Conservation (phyloP, 495 filamentous ascomycete genomes). For the Xylona heveae region DNA sequence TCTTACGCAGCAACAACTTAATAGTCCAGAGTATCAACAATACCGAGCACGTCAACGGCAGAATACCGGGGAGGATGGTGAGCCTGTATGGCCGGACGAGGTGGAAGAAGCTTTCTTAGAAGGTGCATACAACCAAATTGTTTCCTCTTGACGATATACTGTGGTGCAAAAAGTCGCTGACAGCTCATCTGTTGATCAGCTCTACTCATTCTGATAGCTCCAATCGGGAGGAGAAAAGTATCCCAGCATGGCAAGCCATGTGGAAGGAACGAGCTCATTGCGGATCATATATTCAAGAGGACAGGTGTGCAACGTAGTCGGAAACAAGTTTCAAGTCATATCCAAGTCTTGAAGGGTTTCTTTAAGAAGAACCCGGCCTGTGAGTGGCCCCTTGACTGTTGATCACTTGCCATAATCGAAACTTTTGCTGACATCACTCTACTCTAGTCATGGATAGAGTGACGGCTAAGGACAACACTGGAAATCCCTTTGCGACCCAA, state of each 20-base stretch:
- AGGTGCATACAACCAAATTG: slow-evolving; percentile 30
- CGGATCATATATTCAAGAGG: slow-evolving; percentile 50
- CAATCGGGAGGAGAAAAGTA: slow-evolving; percentile 65
- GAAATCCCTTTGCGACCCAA: slow-evolving; percentile 1
- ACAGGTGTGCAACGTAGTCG: slow-evolving; percentile 45
- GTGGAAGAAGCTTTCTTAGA: slow-evolving; percentile 78
- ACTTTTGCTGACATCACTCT: neutral
- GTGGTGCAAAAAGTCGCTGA: too few species aligned
- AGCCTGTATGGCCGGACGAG: slow-evolving; percentile 57
- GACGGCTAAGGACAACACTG: slow-evolving; percentile 1
- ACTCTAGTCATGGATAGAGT: slow-evolving; percentile 6
- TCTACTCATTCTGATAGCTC: slow-evolving; percentile 54
- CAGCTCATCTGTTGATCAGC: slow-evolving; percentile 26
- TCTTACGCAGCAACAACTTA: neutral
- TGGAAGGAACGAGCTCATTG: slow-evolving; percentile 84
- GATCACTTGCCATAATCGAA: slow-evolving; percentile 3
- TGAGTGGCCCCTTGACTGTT: slow-evolving; percentile 19
- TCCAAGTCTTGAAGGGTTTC: slow-evolving; percentile 85
- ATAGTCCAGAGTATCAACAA: slow-evolving; percentile 35
- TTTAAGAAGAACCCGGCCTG: slow-evolving; percentile 35
- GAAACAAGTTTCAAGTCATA: slow-evolving; percentile 91
- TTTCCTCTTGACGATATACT: neutral
- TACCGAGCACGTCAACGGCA: slow-evolving; percentile 44
- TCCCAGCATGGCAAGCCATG: slow-evolving; percentile 47
- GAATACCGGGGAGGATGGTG: slow-evolving; percentile 28